These are phyloP conservation scores for Periconia digitata DNA, from an alignment of 2,329 filamentous ascomycete genomes.

Conservation along the genomic window DNA sequence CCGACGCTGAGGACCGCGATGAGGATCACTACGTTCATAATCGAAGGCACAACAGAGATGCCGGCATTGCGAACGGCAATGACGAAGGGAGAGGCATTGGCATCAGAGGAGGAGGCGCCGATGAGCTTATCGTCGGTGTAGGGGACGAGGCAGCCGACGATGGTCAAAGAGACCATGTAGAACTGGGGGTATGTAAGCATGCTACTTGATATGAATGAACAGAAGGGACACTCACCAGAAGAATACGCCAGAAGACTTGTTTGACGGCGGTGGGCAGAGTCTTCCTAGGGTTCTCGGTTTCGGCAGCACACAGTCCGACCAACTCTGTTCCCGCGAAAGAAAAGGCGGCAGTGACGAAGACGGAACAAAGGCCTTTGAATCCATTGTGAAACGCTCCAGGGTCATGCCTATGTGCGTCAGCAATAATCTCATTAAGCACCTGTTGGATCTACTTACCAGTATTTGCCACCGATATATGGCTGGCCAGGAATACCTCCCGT, in stretches of 20 bases:
- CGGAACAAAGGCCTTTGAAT: slow-evolving; percentile 74
- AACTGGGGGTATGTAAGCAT: slow-evolving; percentile 50
- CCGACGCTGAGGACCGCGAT: slow-evolving; percentile 84
- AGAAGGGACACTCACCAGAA: slow-evolving; percentile 54
- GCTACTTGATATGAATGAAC: slow-evolving; percentile 1
- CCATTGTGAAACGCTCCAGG: slow-evolving; percentile 80
- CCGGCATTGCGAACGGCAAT: slow-evolving; percentile 82
- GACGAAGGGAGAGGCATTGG: slow-evolving; percentile 81
- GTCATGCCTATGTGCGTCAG: slow-evolving; percentile 40
- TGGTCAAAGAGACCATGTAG: slow-evolving; percentile 75
- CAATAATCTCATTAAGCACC: not conserved
- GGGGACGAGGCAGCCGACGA: slow-evolving; percentile 78
- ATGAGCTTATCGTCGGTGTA: slow-evolving; percentile 67
- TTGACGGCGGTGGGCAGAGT: slow-evolving; percentile 84
- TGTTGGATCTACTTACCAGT: slow-evolving; percentile 55
- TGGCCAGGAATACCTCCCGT: slow-evolving; percentile 64
- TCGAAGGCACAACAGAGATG: slow-evolving; percentile 73
- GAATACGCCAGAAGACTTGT: slow-evolving; percentile 91
- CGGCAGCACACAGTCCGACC: slow-evolving; percentile 74
- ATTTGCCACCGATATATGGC: slow-evolving; percentile 76
- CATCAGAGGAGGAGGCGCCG: slow-evolving; percentile 58
- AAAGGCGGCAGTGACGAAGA: slow-evolving; percentile 74
- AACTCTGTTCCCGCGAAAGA: slow-evolving; percentile 73
- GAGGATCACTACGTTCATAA: slow-evolving; percentile 90
- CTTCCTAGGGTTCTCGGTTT: slow-evolving; percentile 75